phyloP scores from a whole-genome alignment of 768 basidiomycete genomes.

The Udeniomyces megalosporus region DNA sequence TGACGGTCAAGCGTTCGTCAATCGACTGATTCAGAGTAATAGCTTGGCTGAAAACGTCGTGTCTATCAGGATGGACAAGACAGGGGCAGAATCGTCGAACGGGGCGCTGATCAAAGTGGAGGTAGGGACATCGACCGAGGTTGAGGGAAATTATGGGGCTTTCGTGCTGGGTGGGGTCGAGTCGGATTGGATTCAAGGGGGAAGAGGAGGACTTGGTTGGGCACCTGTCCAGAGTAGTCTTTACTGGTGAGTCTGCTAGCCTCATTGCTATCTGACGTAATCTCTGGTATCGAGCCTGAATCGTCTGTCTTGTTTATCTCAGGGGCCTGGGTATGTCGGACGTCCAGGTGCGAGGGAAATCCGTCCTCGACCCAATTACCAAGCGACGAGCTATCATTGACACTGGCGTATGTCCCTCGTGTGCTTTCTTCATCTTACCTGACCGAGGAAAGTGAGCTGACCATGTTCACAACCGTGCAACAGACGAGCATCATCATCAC shows the following conservation, averaged over 20 bases:
- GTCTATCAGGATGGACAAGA: not conserved
- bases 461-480: too few relatives aligned
- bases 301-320: too few relatives aligned
- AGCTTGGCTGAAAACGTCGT: not conserved
- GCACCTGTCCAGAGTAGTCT: not conserved
- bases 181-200: not conserved
- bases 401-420: not conserved
- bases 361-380: not conserved
- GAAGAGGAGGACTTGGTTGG: not conserved
- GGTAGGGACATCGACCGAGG: not conserved
- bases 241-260: not conserved
- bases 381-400: not conserved
- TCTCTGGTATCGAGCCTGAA: too few relatives aligned
- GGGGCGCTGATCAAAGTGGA: not conserved
- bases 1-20: not conserved
- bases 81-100: too few relatives aligned
- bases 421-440: not conserved
- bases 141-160: not conserved
- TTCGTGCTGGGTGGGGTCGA: not conserved
- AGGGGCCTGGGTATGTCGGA: not conserved
- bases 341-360: not conserved
- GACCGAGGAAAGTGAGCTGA: too few relatives aligned
- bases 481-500: constrained; percentile 11
- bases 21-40: too few relatives aligned
- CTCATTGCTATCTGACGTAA: too few relatives aligned